Evolutionary conservation across 2,329 filamentous ascomycete species (phyloP), one percentile per base, ranked within the genome.

Genomic region (Microsporum ferrugineum): DNA sequence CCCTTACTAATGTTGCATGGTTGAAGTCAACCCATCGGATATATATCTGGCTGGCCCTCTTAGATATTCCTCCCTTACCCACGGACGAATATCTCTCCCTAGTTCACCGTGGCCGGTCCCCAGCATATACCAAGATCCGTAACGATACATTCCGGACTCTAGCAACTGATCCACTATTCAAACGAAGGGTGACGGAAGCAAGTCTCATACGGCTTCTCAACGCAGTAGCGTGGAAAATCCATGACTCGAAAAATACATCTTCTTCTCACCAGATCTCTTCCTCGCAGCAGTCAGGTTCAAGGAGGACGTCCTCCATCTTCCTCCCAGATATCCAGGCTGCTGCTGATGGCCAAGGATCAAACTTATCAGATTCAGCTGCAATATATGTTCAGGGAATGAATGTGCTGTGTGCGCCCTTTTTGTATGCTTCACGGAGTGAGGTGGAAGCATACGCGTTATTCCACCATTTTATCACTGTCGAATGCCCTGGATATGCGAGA

Each of bases 361-460:
- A 34, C 38, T 58, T 60, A 61, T 65, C 63, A 55, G 61, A 64
- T 60, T 62, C 63, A 39, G 83, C 89, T 8, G 89, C 91, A 36
- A 91, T 89, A 45, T 99, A 99, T 69, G 92, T 99, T 1, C 94
- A 99, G 75, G 94, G 94, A 66, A 97, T 99, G 92, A 99, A 99
- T 71, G 94, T 99, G 45, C 83, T 99, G 14, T 92, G 91, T 7
- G 94, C 94, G 0, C 94, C 94, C 0, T 96, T 99, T 71, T 80
- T 99, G 53, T 99, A 99, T 72, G 91, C 90, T 3, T 91, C 94
- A 1, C 86, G 91, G 62, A 96, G 90, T 72, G 94, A 99, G 76
- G 88, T 91, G 5, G 91, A 99, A 76, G 94, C 94, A 1, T 99
- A 95, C 68, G 87, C 89, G 3, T 87, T 91, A 1, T 96, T 99